phyloP scores from a whole-genome alignment of 345 rosid species.

The Clausena lansium region DNA sequence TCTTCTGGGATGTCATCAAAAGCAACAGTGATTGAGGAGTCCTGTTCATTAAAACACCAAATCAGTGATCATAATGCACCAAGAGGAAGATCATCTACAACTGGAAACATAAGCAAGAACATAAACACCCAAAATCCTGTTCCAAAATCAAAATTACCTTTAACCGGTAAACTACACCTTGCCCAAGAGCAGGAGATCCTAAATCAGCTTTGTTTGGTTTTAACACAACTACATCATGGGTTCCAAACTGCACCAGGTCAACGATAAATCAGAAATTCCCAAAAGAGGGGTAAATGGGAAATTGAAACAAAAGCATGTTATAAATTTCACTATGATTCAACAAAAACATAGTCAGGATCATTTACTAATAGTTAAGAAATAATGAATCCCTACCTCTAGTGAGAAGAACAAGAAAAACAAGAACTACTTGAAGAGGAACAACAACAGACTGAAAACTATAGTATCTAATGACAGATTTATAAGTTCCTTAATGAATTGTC shows the following conservation, averaged over 20 bases:
- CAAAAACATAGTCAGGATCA: background rate
- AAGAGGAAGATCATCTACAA: slow-evolving; percentile 3
- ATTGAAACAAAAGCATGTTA: background rate
- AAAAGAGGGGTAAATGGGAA: background rate
- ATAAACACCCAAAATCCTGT: background rate
- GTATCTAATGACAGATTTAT: too few relatives aligned
- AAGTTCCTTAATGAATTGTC: too few relatives aligned
- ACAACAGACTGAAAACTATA: too few relatives aligned
- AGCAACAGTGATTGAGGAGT: slow-evolving; percentile 82
- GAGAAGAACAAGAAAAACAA: background rate
- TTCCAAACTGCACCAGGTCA: slow-evolving; percentile 58
- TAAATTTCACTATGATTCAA: background rate
- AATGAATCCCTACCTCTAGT: background rate
- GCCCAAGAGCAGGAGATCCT: slow-evolving; percentile 84
- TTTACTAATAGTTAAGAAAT: slow-evolving; percentile 1
- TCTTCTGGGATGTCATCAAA: slow-evolving; percentile 93
- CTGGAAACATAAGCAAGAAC: background rate
- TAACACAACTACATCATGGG: slow-evolving; percentile 85
- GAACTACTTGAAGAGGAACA: too few relatives aligned
- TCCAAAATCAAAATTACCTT: slow-evolving; percentile 44
- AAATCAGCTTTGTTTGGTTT: slow-evolving; percentile 85
- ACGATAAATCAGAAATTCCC: background rate
- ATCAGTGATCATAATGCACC: slow-evolving; percentile 2
- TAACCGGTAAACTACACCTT: slow-evolving; percentile 89
- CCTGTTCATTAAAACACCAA: slow-evolving; percentile 33